phyloP scores from a whole-genome alignment of 768 basidiomycete genomes.

The Lyophyllum atratum region DNA sequence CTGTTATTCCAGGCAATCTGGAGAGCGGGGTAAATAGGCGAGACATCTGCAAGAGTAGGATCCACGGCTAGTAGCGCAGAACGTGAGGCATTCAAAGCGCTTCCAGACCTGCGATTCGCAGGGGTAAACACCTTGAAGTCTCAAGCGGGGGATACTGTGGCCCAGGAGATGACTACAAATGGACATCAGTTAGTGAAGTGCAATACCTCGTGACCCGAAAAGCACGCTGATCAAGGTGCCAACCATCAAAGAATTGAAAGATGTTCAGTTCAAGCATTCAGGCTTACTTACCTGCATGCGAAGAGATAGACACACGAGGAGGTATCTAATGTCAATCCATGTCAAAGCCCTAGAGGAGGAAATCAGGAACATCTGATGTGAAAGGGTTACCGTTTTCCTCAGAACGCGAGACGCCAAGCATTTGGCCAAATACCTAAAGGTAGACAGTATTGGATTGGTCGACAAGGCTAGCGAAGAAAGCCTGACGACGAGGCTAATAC shows the following conservation, averaged over 20 bases:
- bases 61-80: not conserved
- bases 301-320: not conserved
- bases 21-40: not conserved
- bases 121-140: not conserved
- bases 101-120: not conserved
- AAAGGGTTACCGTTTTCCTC: too few relatives aligned
- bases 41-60: not conserved
- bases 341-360: too few relatives aligned
- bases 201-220: not conserved
- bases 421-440: too few relatives aligned
- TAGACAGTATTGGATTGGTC: too few relatives aligned
- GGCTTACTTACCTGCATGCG: not conserved
- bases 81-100: not conserved
- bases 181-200: not conserved
- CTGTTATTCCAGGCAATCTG: not conserved
- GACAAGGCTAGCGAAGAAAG: too few relatives aligned
- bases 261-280: not conserved
- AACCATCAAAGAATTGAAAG: not conserved
- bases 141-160: not conserved
- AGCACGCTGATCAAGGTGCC: not conserved
- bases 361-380: too few relatives aligned
- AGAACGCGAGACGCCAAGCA: too few relatives aligned
- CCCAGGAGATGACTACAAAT: not conserved
- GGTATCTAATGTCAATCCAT: not conserved
- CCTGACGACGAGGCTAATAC: too few relatives aligned